Evolutionary conservation across 768 basidiomycete species (phyloP), one percentile per base, ranked within the genome.

Genomic region (Lyophyllum atratum): DNA sequence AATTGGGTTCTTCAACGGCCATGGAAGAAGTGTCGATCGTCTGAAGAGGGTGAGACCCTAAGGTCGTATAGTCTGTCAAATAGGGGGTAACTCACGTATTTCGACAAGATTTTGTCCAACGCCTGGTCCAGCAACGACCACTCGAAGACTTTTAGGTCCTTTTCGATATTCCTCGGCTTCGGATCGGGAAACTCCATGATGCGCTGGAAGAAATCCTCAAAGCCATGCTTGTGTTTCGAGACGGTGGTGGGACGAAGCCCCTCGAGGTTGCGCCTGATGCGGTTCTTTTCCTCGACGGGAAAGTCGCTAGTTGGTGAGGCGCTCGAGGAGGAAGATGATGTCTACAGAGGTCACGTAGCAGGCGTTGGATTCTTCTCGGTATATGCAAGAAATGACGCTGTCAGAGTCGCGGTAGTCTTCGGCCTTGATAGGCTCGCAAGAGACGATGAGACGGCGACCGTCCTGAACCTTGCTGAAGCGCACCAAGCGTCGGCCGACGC

Each of bases 131-230:
- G 76, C 44, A 82, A 70, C 26, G 76, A 77, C 91, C 91, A 93
- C 39, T 85, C 83, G 63, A 93, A 93, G 8, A 92, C 88, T 70
- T 93, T 93, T 67, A 99, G 82, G 66, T 98, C 94, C 79, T 98
- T 98, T 68, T 98, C 96, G 60, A 98, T 99, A 69, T 95, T 95
- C 54, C 96, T 81, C 3, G 96, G 96, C 70, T 93, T 95, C 8
- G 96, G 96, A 44, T 86, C 85, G 0, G 95, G 92, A 68, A 97
- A 96, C 50, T 91, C 86, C 96, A 99, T 98, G 76, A 99, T 95
- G 63, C 87, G 82, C 74, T 91, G 87, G 81, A 98, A 99, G 71
- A 98, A 93, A n/a, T 82, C 78, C 64, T 92, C 91, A 55, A 84
- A 87, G 11, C 86, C 89, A 0, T 82, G 75, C 63, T 92, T 90